Conservation (phyloP, 2,329 filamentous ascomycete species). For the Hymenoscyphus fraxineus region DNA sequence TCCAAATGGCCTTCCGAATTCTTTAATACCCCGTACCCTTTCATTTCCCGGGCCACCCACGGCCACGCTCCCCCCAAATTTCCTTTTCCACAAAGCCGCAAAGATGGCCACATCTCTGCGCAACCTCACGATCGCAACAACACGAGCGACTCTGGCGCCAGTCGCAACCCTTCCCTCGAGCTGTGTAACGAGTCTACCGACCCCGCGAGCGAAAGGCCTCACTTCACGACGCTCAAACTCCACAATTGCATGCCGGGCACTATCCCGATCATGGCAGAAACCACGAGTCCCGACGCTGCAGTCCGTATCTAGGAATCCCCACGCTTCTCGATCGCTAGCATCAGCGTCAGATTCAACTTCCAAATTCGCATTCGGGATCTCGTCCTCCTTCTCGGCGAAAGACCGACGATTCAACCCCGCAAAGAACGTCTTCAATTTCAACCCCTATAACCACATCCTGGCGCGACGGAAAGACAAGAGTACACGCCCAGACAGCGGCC, state of each 20-base stretch:
- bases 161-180: constrained; percentile 3
- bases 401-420: constrained; percentile 62
- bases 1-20: constrained; percentile 9
- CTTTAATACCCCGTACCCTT: constrained; percentile 1
- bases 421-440: constrained; percentile 70
- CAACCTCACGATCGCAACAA: constrained; percentile 20
- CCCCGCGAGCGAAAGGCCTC: not conserved
- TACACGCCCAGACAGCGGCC: constrained; percentile 72
- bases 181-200: constrained; percentile 8
- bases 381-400: constrained; percentile 73
- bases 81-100: not conserved
- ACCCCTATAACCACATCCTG: constrained; percentile 56
- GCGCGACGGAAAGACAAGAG: constrained; percentile 52
- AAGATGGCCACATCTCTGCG: constrained; percentile 26
- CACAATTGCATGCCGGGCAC: not conserved
- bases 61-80: constrained; percentile 22
- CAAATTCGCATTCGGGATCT: constrained; percentile 62
- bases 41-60: constrained; percentile 24
- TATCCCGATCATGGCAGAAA: not conserved
- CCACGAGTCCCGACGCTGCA: not conserved
- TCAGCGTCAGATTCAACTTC: constrained; percentile 14
- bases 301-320: constrained; percentile 18
- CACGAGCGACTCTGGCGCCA: constrained; percentile 12
- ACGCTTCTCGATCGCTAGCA: constrained; percentile 18
- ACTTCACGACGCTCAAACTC: not conserved